phyloP scores from a whole-genome alignment of 1,284 basidiomycete genomes.

The Boletellus deceptivus region DNA sequence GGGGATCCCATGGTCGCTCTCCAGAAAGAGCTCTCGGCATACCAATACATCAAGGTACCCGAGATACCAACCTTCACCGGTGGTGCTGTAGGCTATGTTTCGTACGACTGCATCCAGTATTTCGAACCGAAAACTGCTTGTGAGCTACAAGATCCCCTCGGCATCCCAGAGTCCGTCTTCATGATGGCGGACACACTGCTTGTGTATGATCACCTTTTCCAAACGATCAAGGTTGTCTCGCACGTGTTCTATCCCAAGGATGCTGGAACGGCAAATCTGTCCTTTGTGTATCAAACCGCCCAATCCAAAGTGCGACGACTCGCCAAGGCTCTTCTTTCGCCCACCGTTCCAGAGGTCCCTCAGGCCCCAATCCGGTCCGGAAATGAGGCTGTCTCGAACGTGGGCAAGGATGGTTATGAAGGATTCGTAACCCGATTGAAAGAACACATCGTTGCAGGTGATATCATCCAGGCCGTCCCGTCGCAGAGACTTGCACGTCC shows the following conservation, averaged over 20 bases:
- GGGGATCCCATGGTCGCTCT: slow-evolving; percentile 89
- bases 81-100: slow-evolving; percentile 96
- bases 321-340: slow-evolving; percentile 61
- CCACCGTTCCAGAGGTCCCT: slow-evolving; percentile 61
- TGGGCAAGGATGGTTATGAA: slow-evolving; percentile 93
- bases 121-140: slow-evolving; percentile 92
- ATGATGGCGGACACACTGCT: slow-evolving; percentile 96
- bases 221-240: slow-evolving; percentile 92
- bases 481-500: slow-evolving; percentile 86
- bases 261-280: slow-evolving; percentile 59
- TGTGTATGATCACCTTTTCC: slow-evolving; percentile 97
- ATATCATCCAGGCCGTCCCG: slow-evolving; percentile 99
- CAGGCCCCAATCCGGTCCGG: slow-evolving; percentile 72
- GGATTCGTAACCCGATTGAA: slow-evolving; percentile 90
- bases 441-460: slow-evolving; percentile 91
- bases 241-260: slow-evolving; percentile 86
- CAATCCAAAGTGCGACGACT: slow-evolving; percentile 75
- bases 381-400: slow-evolving; percentile 80
- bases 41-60: slow-evolving; percentile 89
- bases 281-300: slow-evolving; percentile 82
- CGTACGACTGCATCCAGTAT: slow-evolving; percentile 94
- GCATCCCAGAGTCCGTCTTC: slow-evolving; percentile 93
- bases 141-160: slow-evolving; percentile 70
- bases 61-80: slow-evolving; percentile 95
- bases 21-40: slow-evolving; percentile 83